Evolutionary conservation across 1,284 basidiomycete genomes (phyloP).

Genomic region (Cutaneotrichosporon arboriforme): DNA sequence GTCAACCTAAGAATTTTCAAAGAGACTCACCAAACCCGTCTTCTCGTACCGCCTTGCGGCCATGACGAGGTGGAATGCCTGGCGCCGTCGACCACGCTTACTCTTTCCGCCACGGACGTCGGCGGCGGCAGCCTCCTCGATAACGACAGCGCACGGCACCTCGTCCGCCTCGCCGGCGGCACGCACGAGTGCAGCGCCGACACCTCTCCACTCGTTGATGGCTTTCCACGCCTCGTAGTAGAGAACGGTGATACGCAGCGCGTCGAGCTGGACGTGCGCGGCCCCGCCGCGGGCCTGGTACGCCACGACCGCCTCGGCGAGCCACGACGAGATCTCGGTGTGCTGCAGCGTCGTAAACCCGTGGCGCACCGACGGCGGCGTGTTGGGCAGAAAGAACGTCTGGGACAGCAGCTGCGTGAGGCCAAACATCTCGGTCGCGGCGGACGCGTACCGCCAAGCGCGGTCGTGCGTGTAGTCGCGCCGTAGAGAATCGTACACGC

Average conservation of each 20-base stretch:
- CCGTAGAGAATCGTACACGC: slow-evolving; percentile 77
- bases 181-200: slow-evolving; percentile 38
- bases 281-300: slow-evolving; percentile 29
- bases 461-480: slow-evolving; percentile 58
- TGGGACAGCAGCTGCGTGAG: slow-evolving; percentile 41
- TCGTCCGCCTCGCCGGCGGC: slow-evolving; percentile 51
- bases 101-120: slow-evolving; percentile 43
- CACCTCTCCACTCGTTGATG: slow-evolving; percentile 43
- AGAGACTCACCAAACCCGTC: slow-evolving; percentile 50
- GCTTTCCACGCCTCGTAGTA: slow-evolving; percentile 48
- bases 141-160: slow-evolving; percentile 51
- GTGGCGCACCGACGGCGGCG: slow-evolving; percentile 21
- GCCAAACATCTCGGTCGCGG: slow-evolving; percentile 49
- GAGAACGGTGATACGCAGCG: slow-evolving; percentile 44
- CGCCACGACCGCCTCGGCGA: slow-evolving; percentile 44
- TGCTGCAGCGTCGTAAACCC: slow-evolving; percentile 41
- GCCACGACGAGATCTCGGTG: slow-evolving; percentile 43
- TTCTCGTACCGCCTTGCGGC: slow-evolving; percentile 53
- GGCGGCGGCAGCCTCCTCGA: slow-evolving; percentile 53
- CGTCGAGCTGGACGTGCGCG: slow-evolving; percentile 45
- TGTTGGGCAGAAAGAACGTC: slow-evolving; percentile 36
- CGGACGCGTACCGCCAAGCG: slow-evolving; percentile 45
- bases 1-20: slow-evolving; percentile 2
- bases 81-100: slow-evolving; percentile 39
- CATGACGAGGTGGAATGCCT: slow-evolving; percentile 50